phyloP scores from a whole-genome alignment of 495 filamentous ascomycete genomes.

The Symbiotaphrina buchneri region DNA sequence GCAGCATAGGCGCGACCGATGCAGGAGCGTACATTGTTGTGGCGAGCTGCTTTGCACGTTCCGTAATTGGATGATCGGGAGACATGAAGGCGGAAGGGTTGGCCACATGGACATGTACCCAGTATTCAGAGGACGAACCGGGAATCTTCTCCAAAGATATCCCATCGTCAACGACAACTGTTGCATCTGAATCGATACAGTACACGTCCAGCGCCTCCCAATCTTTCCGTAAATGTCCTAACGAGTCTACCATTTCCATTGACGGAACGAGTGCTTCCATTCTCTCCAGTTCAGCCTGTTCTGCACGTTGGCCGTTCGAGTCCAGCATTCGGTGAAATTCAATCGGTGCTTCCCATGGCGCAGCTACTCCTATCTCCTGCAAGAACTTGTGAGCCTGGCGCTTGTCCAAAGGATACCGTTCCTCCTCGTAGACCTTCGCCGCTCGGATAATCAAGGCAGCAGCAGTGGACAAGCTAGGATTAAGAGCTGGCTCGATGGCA shows the following conservation, averaged over 20 bases:
- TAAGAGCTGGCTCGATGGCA: too few species aligned
- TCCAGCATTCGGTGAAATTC: conserved; percentile 28
- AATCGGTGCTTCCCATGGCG: conserved; percentile 60
- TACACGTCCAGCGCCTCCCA: conserved; percentile 52
- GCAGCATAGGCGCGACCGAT: conserved; percentile 53
- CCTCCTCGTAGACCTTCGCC: too few species aligned
- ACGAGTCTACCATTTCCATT: conserved; percentile 22
- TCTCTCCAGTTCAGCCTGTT: conserved; percentile 13
- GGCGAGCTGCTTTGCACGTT: conserved; percentile 37
- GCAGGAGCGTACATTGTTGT: conserved; percentile 59
- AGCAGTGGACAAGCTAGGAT: too few species aligned
- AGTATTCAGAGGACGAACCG: conserved; percentile 29
- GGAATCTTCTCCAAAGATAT: conserved; percentile 6
- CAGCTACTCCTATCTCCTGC: conserved; percentile 65
- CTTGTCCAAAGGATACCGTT: too few species aligned
- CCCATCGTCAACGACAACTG: conserved; percentile 51
- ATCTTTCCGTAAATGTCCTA: conserved; percentile 41
- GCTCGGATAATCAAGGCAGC: too few species aligned
- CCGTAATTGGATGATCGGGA: conserved; percentile 29
- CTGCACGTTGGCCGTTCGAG: conserved; percentile 13
- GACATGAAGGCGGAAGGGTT: conserved; percentile 72
- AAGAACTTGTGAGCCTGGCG: too few species aligned
- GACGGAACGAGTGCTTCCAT: conserved; percentile 11
- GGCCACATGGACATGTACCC: conserved; percentile 83
- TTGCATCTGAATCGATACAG: conserved; percentile 53